Base-by-base conservation (phyloP, 768 basidiomycete species). In the Ramaria rubella region DNA sequence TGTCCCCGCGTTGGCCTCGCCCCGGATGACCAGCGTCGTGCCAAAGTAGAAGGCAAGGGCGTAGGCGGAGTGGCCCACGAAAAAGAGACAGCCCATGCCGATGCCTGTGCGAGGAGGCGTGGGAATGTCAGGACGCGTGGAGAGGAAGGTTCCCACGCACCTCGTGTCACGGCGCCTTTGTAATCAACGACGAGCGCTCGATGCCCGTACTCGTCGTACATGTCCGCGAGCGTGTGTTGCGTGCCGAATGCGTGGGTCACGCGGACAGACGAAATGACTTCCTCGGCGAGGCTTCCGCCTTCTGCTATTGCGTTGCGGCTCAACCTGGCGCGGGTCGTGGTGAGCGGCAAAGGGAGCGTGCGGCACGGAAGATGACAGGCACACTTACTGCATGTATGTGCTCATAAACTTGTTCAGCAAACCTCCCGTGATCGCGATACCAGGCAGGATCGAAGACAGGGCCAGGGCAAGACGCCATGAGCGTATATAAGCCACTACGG, bases 161-260 rank as follows among this genome's bases (percentile, higher is more conserved):
- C 86, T 30, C 83, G 75, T 69, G 75, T 78, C n/a, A 81, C 58
- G 0, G 87, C 80, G 38, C 81, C 75, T 66, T 81, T 85, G 53
- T 77, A 64, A 60, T 88, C 82, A 5, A 80, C 73, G 2, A 58
- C 59, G 33, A 75, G 73, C 5, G 88, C 81, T 58, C 74, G 63
- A 21, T 75, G 69, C 61, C 92, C 78, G 57, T 81, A 78, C 1
- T 44, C 60, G 64, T 90, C 80, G 68, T 95, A 98, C 19, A 90
- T 69, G 4, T 61, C 61, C 2, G 81, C 63, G 43, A 98, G 75
- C 31, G 76, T 77, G 5, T 66, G 71, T 69, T 93, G 89, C 0
- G 84, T 86, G 38, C 91, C 91, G 63, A 98, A 98, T 0, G 94
- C 94, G 59, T 95, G 90, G 2, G 90, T 83, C 1, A 91, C 94